These are phyloP conservation scores for Asclepias syriaca DNA, from an alignment of 257 asterid genomes.

Conservation along the genomic window DNA sequence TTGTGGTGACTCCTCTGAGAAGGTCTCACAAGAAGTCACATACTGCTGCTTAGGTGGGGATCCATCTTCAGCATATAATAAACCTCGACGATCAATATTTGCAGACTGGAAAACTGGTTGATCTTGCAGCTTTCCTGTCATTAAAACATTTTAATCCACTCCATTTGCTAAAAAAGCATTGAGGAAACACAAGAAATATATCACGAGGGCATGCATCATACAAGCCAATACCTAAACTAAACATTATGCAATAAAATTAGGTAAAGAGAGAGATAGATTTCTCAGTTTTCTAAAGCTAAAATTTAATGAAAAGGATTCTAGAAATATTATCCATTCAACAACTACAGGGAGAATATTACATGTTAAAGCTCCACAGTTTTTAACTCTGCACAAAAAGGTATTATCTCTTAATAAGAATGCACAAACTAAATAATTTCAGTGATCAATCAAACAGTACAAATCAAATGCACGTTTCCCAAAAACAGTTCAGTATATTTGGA, in stretches of 20 bases:
- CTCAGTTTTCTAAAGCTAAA: background rate
- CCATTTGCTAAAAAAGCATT: background rate
- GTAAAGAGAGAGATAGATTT: background rate
- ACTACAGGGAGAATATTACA: background rate
- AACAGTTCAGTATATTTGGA: background rate
- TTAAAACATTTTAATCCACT: constrained; percentile 11
- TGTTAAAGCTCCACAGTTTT: background rate
- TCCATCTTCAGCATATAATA: constrained; percentile 22
- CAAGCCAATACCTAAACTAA: background rate
- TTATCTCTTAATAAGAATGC: background rate
- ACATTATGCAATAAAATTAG: background rate
- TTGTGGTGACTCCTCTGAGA: constrained; percentile 34
- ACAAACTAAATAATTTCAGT: background rate
- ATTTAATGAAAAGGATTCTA: background rate
- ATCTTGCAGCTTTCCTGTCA: constrained; percentile 38
- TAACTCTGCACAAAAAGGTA: background rate
- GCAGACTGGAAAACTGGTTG: constrained; percentile 24
- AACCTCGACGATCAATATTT: constrained; percentile 23
- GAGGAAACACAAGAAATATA: background rate
- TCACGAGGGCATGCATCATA: background rate
- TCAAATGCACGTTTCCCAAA: background rate
- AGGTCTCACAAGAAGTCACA: constrained; percentile 47
- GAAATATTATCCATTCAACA: background rate
- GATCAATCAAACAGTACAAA: background rate
- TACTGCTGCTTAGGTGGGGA: constrained; percentile 28